A percentile compares a stretch with the other conserved stretches of the same genome.
These are phyloP conservation scores for Didymella pomorum DNA, from an alignment of 2,329 filamentous ascomycete species.

Conservation along the genomic window DNA sequence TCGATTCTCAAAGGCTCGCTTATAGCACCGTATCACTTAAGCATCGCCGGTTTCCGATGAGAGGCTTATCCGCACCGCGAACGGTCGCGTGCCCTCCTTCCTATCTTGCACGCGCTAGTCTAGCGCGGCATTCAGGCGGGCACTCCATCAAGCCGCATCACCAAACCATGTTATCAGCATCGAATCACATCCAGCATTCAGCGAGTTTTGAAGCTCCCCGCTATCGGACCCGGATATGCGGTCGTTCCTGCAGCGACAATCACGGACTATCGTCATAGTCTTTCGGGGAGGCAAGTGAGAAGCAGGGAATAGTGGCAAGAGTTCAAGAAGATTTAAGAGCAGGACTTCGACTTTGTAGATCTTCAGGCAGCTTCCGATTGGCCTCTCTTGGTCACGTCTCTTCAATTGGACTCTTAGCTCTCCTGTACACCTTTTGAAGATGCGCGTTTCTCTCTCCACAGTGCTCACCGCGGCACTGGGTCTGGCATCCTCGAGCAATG, in stretches of 20 bases:
- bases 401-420: background rate
- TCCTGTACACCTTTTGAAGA: conserved; percentile 11
- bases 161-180: conserved; percentile 14
- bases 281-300: background rate
- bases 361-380: conserved; percentile 1
- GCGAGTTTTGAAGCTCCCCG: conserved; percentile 11
- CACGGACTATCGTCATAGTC: conserved; percentile 5
- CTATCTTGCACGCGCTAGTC: conserved; percentile 3
- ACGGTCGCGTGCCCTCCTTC: conserved; percentile 11
- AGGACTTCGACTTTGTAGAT: background rate
- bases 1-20: background rate
- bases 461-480: conserved; percentile 30
- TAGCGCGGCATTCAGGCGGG: conserved; percentile 11
- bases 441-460: conserved; percentile 28
- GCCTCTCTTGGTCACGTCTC: background rate
- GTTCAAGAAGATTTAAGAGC: conserved; percentile 3
- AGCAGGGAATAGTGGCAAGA: background rate
- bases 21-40: background rate
- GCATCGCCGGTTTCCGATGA: conserved; percentile 18
- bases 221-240: conserved; percentile 4
- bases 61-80: conserved; percentile 13
- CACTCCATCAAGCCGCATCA: conserved; percentile 4
- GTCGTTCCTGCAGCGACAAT: conserved; percentile 19
- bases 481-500: conserved; percentile 26
- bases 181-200: conserved; percentile 12